Base-by-base conservation (phyloP, 257 asterid genomes). In the Osmanthus fragrans region DNA sequence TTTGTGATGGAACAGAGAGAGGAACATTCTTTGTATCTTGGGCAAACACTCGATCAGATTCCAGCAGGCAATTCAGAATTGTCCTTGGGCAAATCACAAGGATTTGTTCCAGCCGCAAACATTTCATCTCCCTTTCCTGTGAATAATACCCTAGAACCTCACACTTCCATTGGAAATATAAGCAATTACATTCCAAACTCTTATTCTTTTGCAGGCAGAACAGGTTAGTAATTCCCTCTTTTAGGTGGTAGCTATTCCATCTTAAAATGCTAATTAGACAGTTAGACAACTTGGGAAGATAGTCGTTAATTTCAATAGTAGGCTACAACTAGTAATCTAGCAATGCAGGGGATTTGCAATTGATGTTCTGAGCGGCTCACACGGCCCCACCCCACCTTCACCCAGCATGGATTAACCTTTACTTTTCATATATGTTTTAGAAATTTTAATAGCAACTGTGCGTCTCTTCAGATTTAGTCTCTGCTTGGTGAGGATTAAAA, bases 1-100 rank as follows among this genome's bases (percentile, higher is more conserved):
- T 82, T 82, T 75, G 78, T 87, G 75, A 75, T 83, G 86, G 88
- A 82, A 79, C 95, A 89, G 96, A 89, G 86, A 72, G 77, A 66
- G 9, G 78, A 77, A 73, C 86, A 69, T 39, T 18, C 73, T 72
- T 75, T 79, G 71, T 82, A 77, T 72, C 75, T 72, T 77, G 86
- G 76, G 69, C 87, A 47, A 84, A 85, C 81, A 75, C 86, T 87
- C 70, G 92, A 87, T 83, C 90, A 82, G 83, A 80, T 76, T 76
- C 87, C 77, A 82, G 81, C 89, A 70, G 86, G 82, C 81, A 83
- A 79, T 83, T 78, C 94, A 82, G 87, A 82, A 83, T 72, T 80
- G 72, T 42, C 32, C 80, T 11, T 58, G 40, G 77, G 82, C 56
- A 79, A 83, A 77, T 74, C 87, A 29, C 92, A 86, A 76, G 92